These are phyloP conservation scores for Wallacemonas rigidus DNA, from an alignment of 208 protist species.

Conservation along the genomic window DNA sequence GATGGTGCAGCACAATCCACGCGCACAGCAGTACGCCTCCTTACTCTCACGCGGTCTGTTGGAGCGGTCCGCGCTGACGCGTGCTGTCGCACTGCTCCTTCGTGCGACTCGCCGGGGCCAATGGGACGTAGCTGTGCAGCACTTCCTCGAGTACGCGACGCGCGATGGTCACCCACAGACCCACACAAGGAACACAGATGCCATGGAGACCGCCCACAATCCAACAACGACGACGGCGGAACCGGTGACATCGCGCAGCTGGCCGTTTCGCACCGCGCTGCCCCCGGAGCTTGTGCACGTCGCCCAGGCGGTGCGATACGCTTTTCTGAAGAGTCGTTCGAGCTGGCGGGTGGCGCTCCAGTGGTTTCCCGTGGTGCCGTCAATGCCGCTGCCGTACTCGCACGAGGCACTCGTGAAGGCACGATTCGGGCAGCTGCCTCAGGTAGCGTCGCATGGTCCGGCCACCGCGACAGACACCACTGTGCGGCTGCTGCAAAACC, in stretches of 20 bases:
- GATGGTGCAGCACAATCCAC: conserved; percentile 35
- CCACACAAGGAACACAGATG: neutral
- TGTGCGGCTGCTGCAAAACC: conserved; percentile 11
- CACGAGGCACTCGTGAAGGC: conserved; percentile 35
- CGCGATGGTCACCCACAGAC: neutral
- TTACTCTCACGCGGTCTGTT: conserved; percentile 54
- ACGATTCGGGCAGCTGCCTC: conserved; percentile 3
- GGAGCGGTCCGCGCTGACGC: conserved; percentile 40
- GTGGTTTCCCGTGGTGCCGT: conserved; percentile 38
- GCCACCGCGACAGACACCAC: neutral
- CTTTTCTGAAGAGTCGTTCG: conserved; percentile 39
- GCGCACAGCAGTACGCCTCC: conserved; percentile 45
- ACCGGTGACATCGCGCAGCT: neutral
- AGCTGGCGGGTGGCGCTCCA: conserved; percentile 51
- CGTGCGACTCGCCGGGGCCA: conserved; percentile 35
- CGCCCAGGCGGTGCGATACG: conserved; percentile 58
- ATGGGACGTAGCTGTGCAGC: conserved; percentile 49
- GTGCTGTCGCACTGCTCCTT: conserved; percentile 43
- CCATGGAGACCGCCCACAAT: neutral
- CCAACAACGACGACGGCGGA: neutral
- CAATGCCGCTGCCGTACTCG: conserved; percentile 48
- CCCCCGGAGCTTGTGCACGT: conserved; percentile 45
- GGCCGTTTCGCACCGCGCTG: conserved; percentile 30
- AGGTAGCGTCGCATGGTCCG: neutral
- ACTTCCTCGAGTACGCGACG: conserved; percentile 50